A percentile compares a stretch with the other conserved stretches of the same genome.
Evolutionary conservation across 345 rosid genomes (phyloP).

Genomic region (Isatis tinctoria): DNA sequence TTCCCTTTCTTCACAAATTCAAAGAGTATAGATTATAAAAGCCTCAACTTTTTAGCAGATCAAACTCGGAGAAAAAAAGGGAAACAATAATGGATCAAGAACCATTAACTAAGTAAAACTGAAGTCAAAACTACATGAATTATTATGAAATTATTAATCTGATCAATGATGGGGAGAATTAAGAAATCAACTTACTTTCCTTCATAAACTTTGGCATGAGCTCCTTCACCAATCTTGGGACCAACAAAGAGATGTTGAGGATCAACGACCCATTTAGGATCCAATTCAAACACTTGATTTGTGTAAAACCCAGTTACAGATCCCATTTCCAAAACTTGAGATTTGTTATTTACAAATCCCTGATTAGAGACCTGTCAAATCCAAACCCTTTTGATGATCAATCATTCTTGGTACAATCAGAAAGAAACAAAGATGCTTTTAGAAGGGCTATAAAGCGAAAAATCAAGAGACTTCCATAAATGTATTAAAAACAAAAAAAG

Average conservation of each 20-base stretch:
- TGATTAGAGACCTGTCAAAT: slow-evolving; percentile 10
- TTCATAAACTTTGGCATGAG: slow-evolving; percentile 97
- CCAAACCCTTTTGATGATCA: slow-evolving; percentile 20
- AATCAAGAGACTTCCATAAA: slow-evolving; percentile 32
- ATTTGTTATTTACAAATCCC: neutral
- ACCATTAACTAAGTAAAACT: neutral
- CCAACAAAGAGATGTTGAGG: slow-evolving; percentile 91
- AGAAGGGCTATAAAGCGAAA: slow-evolving; percentile 8
- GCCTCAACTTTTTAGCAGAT: neutral
- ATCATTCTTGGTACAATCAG: slow-evolving; percentile 20
- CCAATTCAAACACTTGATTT: slow-evolving; percentile 53
- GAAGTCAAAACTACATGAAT: neutral
- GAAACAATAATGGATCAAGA: neutral
- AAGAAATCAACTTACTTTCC: slow-evolving; percentile 76
- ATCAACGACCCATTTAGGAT: slow-evolving; percentile 81
- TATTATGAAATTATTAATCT: neutral
- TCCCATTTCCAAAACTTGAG: slow-evolving; percentile 50
- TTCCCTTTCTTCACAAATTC: too few relatives aligned
- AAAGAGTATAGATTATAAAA: too few relatives aligned
- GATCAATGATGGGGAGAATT: neutral
- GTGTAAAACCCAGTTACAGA: slow-evolving; percentile 60
- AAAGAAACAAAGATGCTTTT: neutral
- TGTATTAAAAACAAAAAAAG: slow-evolving; percentile 1
- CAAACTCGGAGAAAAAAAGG: neutral
- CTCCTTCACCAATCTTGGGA: slow-evolving; percentile 97